Percentiles rank a stretch among this genome's conserved stretches.
phyloP scores from a whole-genome alignment of 2,329 filamentous ascomycete species.

The Microascus cirrosus region DNA sequence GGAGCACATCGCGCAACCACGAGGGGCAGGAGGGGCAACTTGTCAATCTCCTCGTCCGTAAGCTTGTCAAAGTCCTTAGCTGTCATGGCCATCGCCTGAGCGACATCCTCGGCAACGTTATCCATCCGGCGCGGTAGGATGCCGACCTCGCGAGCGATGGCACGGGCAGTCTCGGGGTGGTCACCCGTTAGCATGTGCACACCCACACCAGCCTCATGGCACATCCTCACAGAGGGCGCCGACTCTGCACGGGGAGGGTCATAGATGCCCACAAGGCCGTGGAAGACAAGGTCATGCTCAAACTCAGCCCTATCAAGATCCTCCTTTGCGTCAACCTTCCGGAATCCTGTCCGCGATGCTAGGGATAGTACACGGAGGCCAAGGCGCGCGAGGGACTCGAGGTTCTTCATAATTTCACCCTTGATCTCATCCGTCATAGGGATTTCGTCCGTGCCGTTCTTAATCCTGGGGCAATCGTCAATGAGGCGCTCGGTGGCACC shows the following conservation, averaged over 20 bases:
- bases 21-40: constrained; percentile 49
- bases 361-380: constrained; percentile 60
- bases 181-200: constrained; percentile 65
- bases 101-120: constrained; percentile 30
- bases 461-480: constrained; percentile 45
- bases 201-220: constrained; percentile 49
- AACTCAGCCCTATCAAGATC: constrained; percentile 40
- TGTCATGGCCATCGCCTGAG: constrained; percentile 49
- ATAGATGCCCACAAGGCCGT: constrained; percentile 61
- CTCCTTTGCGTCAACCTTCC: constrained; percentile 14
- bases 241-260: constrained; percentile 62
- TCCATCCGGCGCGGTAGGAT: constrained; percentile 50
- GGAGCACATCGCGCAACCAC: constrained; percentile 63
- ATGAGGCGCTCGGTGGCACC: constrained; percentile 62
- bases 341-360: constrained; percentile 31
- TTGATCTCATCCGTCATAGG: constrained; percentile 41
- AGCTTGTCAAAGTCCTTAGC: constrained; percentile 53
- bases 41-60: constrained; percentile 49
- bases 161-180: constrained; percentile 52
- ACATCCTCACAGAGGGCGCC: constrained; percentile 42
- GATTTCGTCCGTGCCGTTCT: constrained; percentile 27
- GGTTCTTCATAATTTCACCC: constrained; percentile 50
- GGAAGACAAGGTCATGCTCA: constrained; percentile 52
- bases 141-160: constrained; percentile 62
- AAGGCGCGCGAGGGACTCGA: constrained; percentile 55